Evolutionary conservation across 345 rosid genomes (phyloP), one percentile per base, ranked within the genome.

Genomic region (Physaria fendleri): DNA sequence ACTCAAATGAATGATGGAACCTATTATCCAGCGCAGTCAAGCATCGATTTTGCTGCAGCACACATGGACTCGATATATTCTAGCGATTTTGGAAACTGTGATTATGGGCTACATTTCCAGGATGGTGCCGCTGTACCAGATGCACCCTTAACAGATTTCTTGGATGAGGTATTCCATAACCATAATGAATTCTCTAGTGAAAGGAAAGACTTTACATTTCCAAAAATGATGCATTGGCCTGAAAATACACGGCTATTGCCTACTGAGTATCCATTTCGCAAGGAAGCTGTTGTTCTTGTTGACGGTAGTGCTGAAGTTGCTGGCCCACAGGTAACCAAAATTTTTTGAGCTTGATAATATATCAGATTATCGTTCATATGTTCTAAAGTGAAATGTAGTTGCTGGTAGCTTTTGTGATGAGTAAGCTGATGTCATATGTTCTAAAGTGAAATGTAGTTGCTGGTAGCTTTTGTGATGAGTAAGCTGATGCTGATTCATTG

Each of bases 61-160:
- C 67, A 51, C 58, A 53, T 82, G 62, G 82, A 71, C 72, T 78
- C 92, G 1, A 87, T 81, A 56, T 86, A 71, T 64, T 78, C 77
- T 17, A 72, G 73, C 72, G 93, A 92, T 69, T 86, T 92, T 65
- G 95, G 96, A 66, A 77, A 76, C 68, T 65, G 54, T 61, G 64
- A 65, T 45, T 75, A 54, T 24, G 85, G 80, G 29, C 33, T 75
- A 48, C 29, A 11, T 56, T 80, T 79, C 65, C 85, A 57, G 37
- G 95, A 84, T 74, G 87, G 84, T 35, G 77, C 79, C 4, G 16
- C 76, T 66, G 79, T 73, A 41, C 85, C 72, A 21, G 92, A 88
- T 72, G 75, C 71, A 22, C 66, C 79, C 18, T 47, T 85, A 15
- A 48, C 74, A 8, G 79, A 79, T 2, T 50, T 84, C 57, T 75